These are phyloP conservation scores for Drosera capensis DNA, from an alignment of 148 eudicot genomes.

Conservation along the genomic window DNA sequence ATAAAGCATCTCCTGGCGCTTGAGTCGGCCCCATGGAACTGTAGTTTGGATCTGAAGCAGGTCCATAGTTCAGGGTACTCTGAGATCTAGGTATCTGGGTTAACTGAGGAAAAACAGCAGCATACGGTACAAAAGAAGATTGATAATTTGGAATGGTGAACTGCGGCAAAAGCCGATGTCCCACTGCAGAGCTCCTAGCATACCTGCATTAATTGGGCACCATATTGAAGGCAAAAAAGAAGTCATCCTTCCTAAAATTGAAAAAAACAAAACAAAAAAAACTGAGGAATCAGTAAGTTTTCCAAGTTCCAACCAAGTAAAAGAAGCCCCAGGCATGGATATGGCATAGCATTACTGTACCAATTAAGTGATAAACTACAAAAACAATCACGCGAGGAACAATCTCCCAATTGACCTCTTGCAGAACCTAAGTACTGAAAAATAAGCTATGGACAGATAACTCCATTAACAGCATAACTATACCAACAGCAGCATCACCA, in stretches of 20 bases:
- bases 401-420: too few relatives aligned
- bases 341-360: too few relatives aligned
- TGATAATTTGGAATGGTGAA: background rate
- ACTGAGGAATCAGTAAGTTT: background rate
- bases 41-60: slow-evolving; percentile 9
- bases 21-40: slow-evolving; percentile 25
- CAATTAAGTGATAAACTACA: too few relatives aligned
- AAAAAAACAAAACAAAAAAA: background rate
- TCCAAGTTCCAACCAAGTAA: too few relatives aligned
- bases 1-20: slow-evolving; percentile 23
- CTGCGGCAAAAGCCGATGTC: background rate
- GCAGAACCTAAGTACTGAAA: too few relatives aligned
- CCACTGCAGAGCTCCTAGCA: background rate
- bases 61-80: slow-evolving; percentile 22
- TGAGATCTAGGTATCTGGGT: slow-evolving; percentile 7
- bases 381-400: too few relatives aligned
- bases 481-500: too few relatives aligned
- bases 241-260: background rate
- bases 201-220: background rate
- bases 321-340: too few relatives aligned
- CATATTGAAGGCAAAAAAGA: background rate
- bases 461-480: too few relatives aligned
- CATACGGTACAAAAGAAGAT: background rate
- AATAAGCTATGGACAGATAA: too few relatives aligned
- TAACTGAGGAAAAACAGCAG: background rate